Conservation (phyloP, 768 basidiomycete genomes). For the Auricularia cornea region DNA sequence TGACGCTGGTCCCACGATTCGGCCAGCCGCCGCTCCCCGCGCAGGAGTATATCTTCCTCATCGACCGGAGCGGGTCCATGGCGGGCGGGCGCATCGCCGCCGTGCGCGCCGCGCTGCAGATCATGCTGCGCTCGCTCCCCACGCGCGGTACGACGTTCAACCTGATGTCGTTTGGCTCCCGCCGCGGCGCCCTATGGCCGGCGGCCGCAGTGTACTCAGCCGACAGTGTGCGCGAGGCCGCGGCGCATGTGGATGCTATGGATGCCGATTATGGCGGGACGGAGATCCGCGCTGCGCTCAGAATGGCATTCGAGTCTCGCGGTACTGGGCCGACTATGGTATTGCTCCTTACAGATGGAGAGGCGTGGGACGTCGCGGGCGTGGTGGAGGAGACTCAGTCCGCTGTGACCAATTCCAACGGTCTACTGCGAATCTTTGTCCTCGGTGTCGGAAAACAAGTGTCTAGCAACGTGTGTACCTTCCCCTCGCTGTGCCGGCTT, state of each 20-base stretch:
- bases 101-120: slow-evolving; percentile 5
- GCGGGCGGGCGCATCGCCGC: background rate
- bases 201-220: slow-evolving; percentile 17
- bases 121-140: slow-evolving; percentile 36
- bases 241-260: slow-evolving; percentile 31
- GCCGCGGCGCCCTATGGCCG: slow-evolving; percentile 26
- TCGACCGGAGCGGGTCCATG: slow-evolving; percentile 58
- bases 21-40: slow-evolving; percentile 30
- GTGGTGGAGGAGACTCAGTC: background rate
- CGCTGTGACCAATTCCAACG: background rate
- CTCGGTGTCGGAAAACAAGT: slow-evolving; percentile 48
- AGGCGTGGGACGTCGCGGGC: slow-evolving; percentile 17
- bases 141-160: slow-evolving; percentile 39
- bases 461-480: slow-evolving; percentile 33
- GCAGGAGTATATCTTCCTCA: slow-evolving; percentile 54
- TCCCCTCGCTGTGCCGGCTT: too few species aligned
- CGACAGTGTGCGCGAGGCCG: slow-evolving; percentile 13
- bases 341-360: slow-evolving; percentile 57
- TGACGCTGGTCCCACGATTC: slow-evolving; percentile 48
- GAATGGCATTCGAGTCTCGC: slow-evolving; percentile 29
- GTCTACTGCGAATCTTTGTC: slow-evolving; percentile 40
- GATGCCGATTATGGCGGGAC: slow-evolving; percentile 43
- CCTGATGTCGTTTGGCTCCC: slow-evolving; percentile 42
- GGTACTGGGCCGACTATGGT: slow-evolving; percentile 35
- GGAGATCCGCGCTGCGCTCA: slow-evolving; percentile 38